These are phyloP conservation scores for Diaporthe citriasiana DNA, from an alignment of 2,329 filamentous ascomycete genomes.

Conservation along the genomic window DNA sequence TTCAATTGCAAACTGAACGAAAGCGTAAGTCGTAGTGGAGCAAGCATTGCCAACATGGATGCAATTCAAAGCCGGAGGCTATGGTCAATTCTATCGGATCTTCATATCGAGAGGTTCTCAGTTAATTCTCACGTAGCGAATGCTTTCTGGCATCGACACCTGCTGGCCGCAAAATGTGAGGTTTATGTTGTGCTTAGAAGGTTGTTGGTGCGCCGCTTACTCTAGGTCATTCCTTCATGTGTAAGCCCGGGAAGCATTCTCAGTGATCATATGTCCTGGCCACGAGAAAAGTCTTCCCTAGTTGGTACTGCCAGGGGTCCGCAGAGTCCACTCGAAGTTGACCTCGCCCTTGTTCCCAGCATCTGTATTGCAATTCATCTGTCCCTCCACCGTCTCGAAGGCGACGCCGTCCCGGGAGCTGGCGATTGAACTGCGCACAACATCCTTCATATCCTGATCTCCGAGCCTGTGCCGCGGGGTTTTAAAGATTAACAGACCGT, in stretches of 20 bases:
- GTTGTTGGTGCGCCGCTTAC: no score
- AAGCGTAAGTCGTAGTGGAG: no score
- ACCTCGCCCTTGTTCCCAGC: background rate
- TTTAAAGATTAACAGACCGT: background rate
- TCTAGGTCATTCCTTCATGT: background rate
- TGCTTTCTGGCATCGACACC: no score
- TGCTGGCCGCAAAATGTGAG: background rate
- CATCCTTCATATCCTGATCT: constrained; percentile 18
- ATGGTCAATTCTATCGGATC: background rate
- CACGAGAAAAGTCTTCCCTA: background rate
- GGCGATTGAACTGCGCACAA: constrained; percentile 10
- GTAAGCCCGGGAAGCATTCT: no score
- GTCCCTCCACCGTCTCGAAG: constrained; percentile 34
- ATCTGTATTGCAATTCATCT: constrained; percentile 14
- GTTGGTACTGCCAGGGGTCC: constrained; percentile 6
- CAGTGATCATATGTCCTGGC: no score
- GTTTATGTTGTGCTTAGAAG: background rate
- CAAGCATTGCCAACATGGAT: no score
- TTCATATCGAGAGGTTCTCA: background rate
- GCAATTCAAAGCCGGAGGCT: background rate
- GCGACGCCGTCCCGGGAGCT: background rate
- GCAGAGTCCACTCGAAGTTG: constrained; percentile 35
- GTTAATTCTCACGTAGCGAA: background rate
- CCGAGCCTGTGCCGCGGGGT: constrained; percentile 14
- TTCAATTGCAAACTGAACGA: no score